Conservation (phyloP, 2,329 filamentous ascomycete genomes). For the Microcera coccophila region DNA sequence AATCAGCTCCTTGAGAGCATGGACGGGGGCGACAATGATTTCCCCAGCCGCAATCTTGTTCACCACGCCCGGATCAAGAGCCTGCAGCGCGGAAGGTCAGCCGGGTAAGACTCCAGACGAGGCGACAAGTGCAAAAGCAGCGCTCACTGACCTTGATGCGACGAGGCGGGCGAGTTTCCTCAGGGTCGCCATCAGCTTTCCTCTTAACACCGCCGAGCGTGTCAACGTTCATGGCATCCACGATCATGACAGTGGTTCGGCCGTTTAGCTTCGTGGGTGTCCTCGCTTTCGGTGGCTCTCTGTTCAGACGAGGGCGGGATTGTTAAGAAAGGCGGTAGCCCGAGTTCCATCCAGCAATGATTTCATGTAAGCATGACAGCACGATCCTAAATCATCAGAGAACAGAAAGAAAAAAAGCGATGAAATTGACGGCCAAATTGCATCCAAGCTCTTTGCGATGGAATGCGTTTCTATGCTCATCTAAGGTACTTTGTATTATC, state of each 20-base stretch:
- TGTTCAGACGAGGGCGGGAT: constrained; percentile 6
- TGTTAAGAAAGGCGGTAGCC: neutral
- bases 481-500: neutral
- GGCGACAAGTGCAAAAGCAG: constrained; percentile 1
- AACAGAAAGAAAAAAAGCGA: neutral
- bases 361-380: neutral
- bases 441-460: neutral
- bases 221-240: constrained; percentile 45
- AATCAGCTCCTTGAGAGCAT: constrained; percentile 92
- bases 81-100: constrained; percentile 45
- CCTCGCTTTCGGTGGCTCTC: neutral
- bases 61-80: constrained; percentile 85
- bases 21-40: constrained; percentile 95
- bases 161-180: constrained; percentile 39
- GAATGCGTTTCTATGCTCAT: too few species aligned
- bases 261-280: neutral
- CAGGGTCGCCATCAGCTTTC: constrained; percentile 41
- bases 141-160: constrained; percentile 48
- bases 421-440: neutral
- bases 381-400: neutral
- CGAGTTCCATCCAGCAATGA: neutral
- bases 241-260: constrained; percentile 25
- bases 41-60: constrained; percentile 99
- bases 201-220: constrained; percentile 43
- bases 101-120: constrained; percentile 5